Evolutionary conservation across 2,329 filamentous ascomycete species (phyloP).

Genomic region (Nemania bipapillata): DNA sequence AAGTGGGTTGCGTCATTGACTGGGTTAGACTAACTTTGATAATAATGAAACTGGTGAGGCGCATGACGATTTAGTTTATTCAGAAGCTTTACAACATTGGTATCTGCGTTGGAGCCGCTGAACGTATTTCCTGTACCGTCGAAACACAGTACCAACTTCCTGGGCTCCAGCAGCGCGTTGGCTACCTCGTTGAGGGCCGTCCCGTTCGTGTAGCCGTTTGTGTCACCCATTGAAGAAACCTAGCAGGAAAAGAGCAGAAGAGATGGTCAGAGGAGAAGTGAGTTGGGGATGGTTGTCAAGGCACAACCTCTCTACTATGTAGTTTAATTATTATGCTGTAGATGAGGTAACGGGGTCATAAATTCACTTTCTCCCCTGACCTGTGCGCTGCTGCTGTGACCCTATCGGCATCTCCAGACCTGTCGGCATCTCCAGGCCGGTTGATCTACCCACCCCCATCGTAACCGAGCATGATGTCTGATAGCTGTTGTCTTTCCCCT

Average conservation of each 20-base stretch:
- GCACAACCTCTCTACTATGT: conserved; percentile 1
- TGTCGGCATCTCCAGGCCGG: not conserved
- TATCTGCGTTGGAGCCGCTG: conserved; percentile 60
- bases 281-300: not conserved
- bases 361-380: conserved; percentile 6
- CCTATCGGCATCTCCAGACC: not conserved
- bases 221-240: conserved; percentile 12
- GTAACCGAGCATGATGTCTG: not conserved
- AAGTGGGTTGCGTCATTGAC: not conserved
- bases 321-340: not conserved
- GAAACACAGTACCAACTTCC: conserved; percentile 60
- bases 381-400: not conserved
- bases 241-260: not conserved
- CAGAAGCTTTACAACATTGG: conserved; percentile 65
- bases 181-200: not conserved
- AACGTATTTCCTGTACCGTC: conserved; percentile 62
- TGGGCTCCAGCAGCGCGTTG: conserved; percentile 27
- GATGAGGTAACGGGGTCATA: conserved; percentile 6
- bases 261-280: not conserved
- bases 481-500: conserved; percentile 2
- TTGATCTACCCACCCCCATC: conserved; percentile 11
- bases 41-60: conserved; percentile 61
- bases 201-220: conserved; percentile 22
- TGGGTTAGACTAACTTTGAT: conserved; percentile 55
- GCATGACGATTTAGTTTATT: conserved; percentile 59